Base-by-base conservation (phyloP, 1,284 basidiomycete genomes). In the Apiotrichum montevideense region DNA sequence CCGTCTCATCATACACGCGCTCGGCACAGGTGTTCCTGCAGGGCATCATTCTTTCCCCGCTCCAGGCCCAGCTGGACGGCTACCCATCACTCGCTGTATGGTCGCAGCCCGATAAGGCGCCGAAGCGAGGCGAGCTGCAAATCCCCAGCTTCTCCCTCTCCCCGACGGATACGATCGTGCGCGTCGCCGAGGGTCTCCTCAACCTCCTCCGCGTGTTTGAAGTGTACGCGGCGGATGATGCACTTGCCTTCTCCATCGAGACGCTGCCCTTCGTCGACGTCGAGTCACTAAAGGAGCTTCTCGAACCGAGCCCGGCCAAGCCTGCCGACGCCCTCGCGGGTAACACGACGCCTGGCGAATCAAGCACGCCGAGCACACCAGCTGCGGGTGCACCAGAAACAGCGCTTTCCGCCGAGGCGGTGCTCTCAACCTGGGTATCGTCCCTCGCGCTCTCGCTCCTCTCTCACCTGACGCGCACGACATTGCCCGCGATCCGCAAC, bases 91-190 rank as follows among this genome's bases (percentile, higher is more conserved):
- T 86, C 0, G 66, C 87, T 0, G 72, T 84, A 11, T 97, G 93
- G 92, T 78, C 81, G 4, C 79, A 77, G 65, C 58, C 70, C 10
- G 71, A 73, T 46, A 74, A 72, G 55, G 53, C 65, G 32, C 59
- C 61, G n/a, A 58, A 63, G 13, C 65, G 68, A 10, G 79, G 58
- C 75, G 87, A 90, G 57, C 80, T 92, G 33, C 81, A 83, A 41
- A 84, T 98, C n/a, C 95, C 95, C 2, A 89, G 84, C 4, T 98
- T 98, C 76, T 96, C 92, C 1, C 81, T 94, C 13, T 90, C 88
- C 10, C 93, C 93, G 0, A 96, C 87, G 45, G 88, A 91, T 56
- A 85, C 84, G 2, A 87, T 97, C 64, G 88, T 93, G 58, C 84
- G 86, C 50, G 85, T 98, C 14, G 88, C 90, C 5, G 96, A 98